These are phyloP conservation scores for Cryptococcus sp. DNA, from an alignment of 1,284 basidiomycete species.

Conservation along the genomic window DNA sequence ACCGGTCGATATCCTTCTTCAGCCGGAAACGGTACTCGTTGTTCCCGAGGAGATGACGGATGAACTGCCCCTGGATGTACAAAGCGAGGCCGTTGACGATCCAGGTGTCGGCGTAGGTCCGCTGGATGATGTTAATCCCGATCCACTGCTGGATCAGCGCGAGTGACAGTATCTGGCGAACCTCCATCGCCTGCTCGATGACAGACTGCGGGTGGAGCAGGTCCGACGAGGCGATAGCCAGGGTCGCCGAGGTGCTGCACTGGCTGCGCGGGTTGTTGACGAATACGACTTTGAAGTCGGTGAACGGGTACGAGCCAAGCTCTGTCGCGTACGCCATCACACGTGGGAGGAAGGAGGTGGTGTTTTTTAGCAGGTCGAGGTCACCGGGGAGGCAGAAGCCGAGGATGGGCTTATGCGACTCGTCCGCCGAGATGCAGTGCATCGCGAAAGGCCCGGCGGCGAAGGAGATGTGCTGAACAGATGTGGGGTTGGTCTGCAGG, in stretches of 20 bases:
- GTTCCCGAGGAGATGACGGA: constrained; percentile 84
- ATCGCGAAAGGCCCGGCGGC: constrained; percentile 92
- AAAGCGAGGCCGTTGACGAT: constrained; percentile 88
- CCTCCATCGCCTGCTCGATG: constrained; percentile 91
- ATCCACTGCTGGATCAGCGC: constrained; percentile 94
- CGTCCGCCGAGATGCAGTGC: constrained; percentile 63
- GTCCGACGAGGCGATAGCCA: constrained; percentile 77
- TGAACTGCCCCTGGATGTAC: constrained; percentile 85
- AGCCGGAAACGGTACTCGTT: constrained; percentile 96
- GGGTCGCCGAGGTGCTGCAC: constrained; percentile 77
- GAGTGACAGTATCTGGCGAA: constrained; percentile 79
- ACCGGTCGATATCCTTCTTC: constrained; percentile 96
- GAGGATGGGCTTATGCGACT: constrained; percentile 74
- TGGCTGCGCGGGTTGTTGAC: constrained; percentile 80
- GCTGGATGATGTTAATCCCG: constrained; percentile 93
- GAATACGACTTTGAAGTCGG: constrained; percentile 93
- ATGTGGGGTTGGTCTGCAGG: constrained; percentile 80
- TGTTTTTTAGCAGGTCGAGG: constrained; percentile 61
- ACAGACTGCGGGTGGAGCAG: constrained; percentile 81
- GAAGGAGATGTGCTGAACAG: constrained; percentile 92
- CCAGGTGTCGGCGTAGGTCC: constrained; percentile 94
- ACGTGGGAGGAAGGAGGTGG: constrained; percentile 73
- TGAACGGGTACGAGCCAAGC: constrained; percentile 94
- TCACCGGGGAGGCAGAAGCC: constrained; percentile 87
- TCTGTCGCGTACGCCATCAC: constrained; percentile 93